These are phyloP conservation scores for Naegleria fowleri DNA, from an alignment of 208 protist genomes.

Conservation along the genomic window DNA sequence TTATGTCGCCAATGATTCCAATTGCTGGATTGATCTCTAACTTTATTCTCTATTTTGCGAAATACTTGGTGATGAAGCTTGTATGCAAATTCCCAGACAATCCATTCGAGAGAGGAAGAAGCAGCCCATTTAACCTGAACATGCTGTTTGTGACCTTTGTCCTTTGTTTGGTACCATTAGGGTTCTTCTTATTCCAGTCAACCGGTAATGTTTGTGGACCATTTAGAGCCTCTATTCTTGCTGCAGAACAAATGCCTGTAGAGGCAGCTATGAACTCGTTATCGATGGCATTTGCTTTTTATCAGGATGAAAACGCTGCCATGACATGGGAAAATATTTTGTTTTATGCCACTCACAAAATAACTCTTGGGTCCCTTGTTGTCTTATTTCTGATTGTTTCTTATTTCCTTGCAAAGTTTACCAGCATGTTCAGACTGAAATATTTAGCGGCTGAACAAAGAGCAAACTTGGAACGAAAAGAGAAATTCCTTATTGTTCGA, in stretches of 20 bases:
- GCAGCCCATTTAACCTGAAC: not conserved
- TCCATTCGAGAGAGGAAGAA: not conserved
- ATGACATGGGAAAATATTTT: not conserved
- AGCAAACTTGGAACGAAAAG: not conserved
- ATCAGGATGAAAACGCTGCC: not conserved
- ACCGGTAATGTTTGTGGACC: not conserved
- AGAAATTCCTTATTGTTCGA: not conserved
- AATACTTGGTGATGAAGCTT: not conserved
- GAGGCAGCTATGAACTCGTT: not conserved
- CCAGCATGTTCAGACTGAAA: not conserved
- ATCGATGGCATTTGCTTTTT: not conserved
- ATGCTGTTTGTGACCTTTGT: not conserved
- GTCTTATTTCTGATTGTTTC: not conserved
- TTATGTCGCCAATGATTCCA: conserved; percentile 22
- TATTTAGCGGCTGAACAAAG: not conserved
- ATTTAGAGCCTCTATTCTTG: not conserved
- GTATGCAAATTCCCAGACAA: conserved; percentile 21
- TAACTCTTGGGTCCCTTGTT: not conserved
- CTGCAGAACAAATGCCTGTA: not conserved
- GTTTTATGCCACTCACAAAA: not conserved
- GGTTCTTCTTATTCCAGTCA: not conserved
- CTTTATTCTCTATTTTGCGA: not conserved
- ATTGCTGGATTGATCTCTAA: not conserved
- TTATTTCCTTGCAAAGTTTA: not conserved
- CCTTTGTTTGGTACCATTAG: not conserved